These are phyloP conservation scores for Blastomyces silverae DNA, from an alignment of 2,329 filamentous ascomycete species.

Conservation along the genomic window DNA sequence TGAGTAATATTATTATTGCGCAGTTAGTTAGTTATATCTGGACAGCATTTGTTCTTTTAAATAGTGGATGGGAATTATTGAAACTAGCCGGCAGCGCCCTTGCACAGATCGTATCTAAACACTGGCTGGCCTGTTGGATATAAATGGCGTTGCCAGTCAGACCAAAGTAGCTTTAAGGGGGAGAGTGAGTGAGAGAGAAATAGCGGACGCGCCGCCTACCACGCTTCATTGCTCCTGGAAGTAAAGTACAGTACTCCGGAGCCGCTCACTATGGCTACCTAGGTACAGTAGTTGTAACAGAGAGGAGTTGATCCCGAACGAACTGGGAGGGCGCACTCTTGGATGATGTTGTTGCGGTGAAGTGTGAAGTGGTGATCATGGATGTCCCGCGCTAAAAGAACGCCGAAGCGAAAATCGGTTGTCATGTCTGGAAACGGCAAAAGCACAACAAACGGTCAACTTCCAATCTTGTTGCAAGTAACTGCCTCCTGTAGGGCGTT, in stretches of 20 bases:
- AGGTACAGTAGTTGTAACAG: background rate
- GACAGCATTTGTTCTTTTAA: background rate
- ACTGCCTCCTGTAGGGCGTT: background rate
- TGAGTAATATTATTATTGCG: too few species aligned
- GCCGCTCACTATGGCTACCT: background rate
- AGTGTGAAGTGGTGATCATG: too few species aligned
- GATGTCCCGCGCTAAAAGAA: background rate
- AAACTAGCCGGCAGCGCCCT: background rate
- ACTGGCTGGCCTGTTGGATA: background rate
- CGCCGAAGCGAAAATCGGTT: background rate
- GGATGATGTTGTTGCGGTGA: background rate
- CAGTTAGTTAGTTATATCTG: background rate
- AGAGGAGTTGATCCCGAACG: background rate
- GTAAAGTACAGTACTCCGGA: background rate
- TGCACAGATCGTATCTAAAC: background rate
- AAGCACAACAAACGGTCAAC: constrained; percentile 4
- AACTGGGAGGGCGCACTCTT: background rate
- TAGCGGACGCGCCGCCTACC: background rate
- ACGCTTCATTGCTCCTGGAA: background rate
- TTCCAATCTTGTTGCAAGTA: background rate
- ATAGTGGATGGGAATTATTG: constrained; percentile 1
- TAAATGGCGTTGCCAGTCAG: background rate
- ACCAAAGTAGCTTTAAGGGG: background rate
- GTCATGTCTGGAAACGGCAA: background rate
- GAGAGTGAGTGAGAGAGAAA: background rate